Base-by-base conservation (phyloP, 176 grass and related monocot genomes). In the Puya raimondii region DNA sequence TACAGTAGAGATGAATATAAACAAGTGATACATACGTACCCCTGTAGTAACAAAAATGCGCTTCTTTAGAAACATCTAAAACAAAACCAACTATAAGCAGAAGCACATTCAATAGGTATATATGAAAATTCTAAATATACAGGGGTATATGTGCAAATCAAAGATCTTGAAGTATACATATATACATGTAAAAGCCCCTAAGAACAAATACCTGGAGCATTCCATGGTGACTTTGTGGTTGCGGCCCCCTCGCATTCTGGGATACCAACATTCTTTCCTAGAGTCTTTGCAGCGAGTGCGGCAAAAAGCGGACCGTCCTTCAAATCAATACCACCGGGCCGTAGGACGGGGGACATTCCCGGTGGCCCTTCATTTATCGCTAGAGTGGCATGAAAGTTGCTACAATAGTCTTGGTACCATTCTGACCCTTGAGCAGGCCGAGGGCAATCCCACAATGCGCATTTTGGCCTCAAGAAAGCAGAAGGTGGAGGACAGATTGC, bases 391-490 rank as follows among this genome's bases (percentile, higher is more conserved):
- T 76, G 73, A 29, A 76, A 76, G 25, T 26, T 67, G 50, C 73
- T 76, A 23, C 73, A 76, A 33, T 67, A 76, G 23, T 76, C 73
- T 67, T 56, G 64, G 64, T 65, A 76, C 73, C 73, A 76, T 76
- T 76, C 63, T 54, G 49, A 76, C 7, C 73, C 73, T 12, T 42
- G 64, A 54, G 73, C 64, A 66, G 64, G 64, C 64, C 73, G 66
- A 54, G 73, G 73, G 66, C 73, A 76, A 42, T 76, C 73, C 73
- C 73, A 76, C 14, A 76, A 64, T 51, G 73, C 73, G 47, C 73
- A 76, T 51, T 76, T 76, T 23, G 73, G 73, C 64, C 49, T 76
- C 47, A 76, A 67, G 42, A 76, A 76, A 47, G 73, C 73, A 23
- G 64, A 67, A 21, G 73, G 73, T 21, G 73, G 73, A 53, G 64